Conservation (phyloP, 352 stramenopile species). For the Pythium rhizo-oryzae region DNA sequence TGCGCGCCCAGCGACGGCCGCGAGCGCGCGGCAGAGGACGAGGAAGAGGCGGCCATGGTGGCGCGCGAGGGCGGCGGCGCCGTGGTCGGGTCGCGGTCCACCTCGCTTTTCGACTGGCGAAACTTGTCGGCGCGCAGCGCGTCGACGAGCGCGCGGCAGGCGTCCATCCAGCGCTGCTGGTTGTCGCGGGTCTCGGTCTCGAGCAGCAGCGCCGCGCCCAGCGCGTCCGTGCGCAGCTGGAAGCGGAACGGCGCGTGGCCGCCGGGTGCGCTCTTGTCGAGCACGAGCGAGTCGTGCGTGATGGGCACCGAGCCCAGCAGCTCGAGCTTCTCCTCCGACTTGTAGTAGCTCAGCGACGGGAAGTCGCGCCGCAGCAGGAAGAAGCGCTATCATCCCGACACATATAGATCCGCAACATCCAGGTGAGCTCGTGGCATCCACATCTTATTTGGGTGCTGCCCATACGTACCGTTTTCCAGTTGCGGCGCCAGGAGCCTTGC, state of each 20-base stretch:
- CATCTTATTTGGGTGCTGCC: no score
- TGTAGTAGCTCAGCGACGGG: slow-evolving; percentile 81
- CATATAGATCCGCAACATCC: no score
- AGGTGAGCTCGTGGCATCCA: no score
- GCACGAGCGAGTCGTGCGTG: slow-evolving; percentile 72
- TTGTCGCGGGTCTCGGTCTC: slow-evolving; percentile 69
- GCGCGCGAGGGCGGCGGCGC: neutral
- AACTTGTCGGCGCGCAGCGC: slow-evolving; percentile 67
- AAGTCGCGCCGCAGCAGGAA: slow-evolving; percentile 80
- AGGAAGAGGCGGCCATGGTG: no score
- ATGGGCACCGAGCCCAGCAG: slow-evolving; percentile 72
- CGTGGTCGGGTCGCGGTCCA: slow-evolving; percentile 29
- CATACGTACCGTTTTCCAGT: slow-evolving; percentile 82
- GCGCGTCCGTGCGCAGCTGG: slow-evolving; percentile 57
- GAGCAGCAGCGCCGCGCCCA: slow-evolving; percentile 52
- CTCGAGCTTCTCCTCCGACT: slow-evolving; percentile 82
- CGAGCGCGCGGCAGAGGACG: neutral
- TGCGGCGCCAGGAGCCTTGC: slow-evolving; percentile 82
- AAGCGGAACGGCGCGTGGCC: slow-evolving; percentile 68
- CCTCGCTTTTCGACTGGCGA: slow-evolving; percentile 36
- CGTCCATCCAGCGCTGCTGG: slow-evolving; percentile 71
- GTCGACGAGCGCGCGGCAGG: slow-evolving; percentile 69
- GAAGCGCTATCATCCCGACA: slow-evolving; percentile 62
- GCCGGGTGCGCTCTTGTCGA: slow-evolving; percentile 58
- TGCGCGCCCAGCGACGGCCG: neutral